These are phyloP conservation scores for Cyberlindnera lachancei DNA, from an alignment of 805 yeast species.

Conservation along the genomic window DNA sequence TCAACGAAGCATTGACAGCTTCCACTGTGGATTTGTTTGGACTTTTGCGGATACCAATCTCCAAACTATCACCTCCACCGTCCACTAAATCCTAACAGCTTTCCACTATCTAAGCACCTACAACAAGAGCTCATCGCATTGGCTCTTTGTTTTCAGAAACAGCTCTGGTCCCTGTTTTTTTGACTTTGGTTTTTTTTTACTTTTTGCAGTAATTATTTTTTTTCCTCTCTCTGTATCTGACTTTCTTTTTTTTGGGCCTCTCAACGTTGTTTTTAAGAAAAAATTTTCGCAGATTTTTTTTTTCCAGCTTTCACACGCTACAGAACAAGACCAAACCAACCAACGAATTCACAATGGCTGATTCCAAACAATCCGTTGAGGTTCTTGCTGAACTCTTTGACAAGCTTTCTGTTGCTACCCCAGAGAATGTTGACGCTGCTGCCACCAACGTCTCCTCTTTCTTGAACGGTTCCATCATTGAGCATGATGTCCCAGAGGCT, in stretches of 20 bases:
- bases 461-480: slow-evolving; percentile 94
- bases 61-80: too few species aligned
- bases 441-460: slow-evolving; percentile 87
- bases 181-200: background rate
- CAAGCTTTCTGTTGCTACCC: slow-evolving; percentile 82
- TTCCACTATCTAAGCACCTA: too few species aligned
- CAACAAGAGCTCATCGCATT: too few species aligned
- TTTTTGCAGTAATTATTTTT: slow-evolving; percentile 4
- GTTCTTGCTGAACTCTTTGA: slow-evolving; percentile 91
- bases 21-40: too few species aligned
- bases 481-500: slow-evolving; percentile 92
- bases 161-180: background rate
- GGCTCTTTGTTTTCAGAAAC: too few species aligned
- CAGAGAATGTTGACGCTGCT: slow-evolving; percentile 77
- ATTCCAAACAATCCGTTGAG: slow-evolving; percentile 44
- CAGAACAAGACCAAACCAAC: slow-evolving; percentile 1
- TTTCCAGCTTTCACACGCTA: background rate
- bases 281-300: background rate
- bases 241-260: slow-evolving; percentile 4
- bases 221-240: slow-evolving; percentile 4
- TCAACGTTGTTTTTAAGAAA: background rate
- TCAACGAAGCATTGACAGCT: too few species aligned
- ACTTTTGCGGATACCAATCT: too few species aligned
- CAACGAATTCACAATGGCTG: slow-evolving; percentile 29
- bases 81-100: too few species aligned